phyloP scores from a whole-genome alignment of 805 yeast genomes.

The Jamesozyma gamospora region DNA sequence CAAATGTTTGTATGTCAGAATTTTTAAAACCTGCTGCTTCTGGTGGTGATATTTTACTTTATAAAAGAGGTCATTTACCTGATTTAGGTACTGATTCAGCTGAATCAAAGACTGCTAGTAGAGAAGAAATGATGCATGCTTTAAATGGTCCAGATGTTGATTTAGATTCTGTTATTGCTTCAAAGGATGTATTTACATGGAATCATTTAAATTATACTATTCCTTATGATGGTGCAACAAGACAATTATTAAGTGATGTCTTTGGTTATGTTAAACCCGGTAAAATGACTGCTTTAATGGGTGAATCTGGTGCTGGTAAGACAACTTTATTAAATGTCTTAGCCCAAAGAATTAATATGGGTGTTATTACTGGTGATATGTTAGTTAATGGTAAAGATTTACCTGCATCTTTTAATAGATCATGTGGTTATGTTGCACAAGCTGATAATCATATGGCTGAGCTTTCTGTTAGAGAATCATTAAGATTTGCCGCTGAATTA shows the following conservation, averaged over 20 bases:
- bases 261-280: conserved; percentile 76
- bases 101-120: conserved; percentile 30
- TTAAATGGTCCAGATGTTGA: conserved; percentile 27
- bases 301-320: conserved; percentile 83
- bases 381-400: conserved; percentile 59
- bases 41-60: conserved; percentile 34
- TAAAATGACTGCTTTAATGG: conserved; percentile 73
- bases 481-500: conserved; percentile 58
- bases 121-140: conserved; percentile 33
- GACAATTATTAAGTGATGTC: conserved; percentile 45
- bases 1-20: conserved; percentile 31
- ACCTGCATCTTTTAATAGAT: conserved; percentile 55
- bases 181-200: conserved; percentile 59
- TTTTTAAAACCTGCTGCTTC: conserved; percentile 29
- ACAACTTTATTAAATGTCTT: conserved; percentile 66
- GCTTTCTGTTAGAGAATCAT: conserved; percentile 65
- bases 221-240: conserved; percentile 48
- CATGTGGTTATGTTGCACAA: conserved; percentile 75
- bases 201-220: conserved; percentile 57
- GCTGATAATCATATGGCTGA: conserved; percentile 66
- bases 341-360: conserved; percentile 60
- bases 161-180: conserved; percentile 26
- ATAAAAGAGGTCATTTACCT: conserved; percentile 37
- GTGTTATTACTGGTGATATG: conserved; percentile 63
- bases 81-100: conserved; percentile 27